These are phyloP conservation scores for Hypoxylon sp. DNA, from an alignment of 2,329 filamentous ascomycete genomes.

Conservation along the genomic window DNA sequence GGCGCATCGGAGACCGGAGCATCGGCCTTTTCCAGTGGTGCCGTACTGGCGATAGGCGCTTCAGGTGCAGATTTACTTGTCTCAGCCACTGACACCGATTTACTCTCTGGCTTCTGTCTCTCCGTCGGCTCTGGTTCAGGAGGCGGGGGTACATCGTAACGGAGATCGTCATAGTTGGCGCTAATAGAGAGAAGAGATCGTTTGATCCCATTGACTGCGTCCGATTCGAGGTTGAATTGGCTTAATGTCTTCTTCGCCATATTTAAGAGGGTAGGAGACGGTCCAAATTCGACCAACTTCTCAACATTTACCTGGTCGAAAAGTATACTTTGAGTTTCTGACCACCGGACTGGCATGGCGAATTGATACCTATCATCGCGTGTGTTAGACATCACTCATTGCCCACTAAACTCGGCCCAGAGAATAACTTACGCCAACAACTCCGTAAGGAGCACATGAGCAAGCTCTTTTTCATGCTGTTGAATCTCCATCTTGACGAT, in stretches of 20 bases:
- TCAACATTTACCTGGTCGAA: slow-evolving; percentile 41
- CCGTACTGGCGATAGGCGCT: slow-evolving; percentile 11
- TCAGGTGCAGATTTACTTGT: slow-evolving; percentile 10
- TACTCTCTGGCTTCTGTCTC: slow-evolving; percentile 12
- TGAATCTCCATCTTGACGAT: slow-evolving; percentile 32
- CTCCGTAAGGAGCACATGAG: slow-evolving; percentile 46
- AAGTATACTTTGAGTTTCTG: slow-evolving; percentile 43
- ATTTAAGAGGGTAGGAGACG: slow-evolving; percentile 42
- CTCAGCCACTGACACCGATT: neutral
- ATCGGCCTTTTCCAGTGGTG: slow-evolving; percentile 28
- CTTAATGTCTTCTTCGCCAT: slow-evolving; percentile 44
- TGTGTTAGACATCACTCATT: slow-evolving; percentile 12
- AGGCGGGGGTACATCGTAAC: slow-evolving; percentile 36
- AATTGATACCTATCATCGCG: slow-evolving; percentile 40
- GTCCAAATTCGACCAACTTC: slow-evolving; percentile 43
- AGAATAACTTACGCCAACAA: slow-evolving; percentile 38
- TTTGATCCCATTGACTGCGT: slow-evolving; percentile 43
- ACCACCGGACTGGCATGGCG: slow-evolving; percentile 45
- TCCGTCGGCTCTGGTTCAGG: slow-evolving; percentile 28
- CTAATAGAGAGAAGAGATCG: slow-evolving; percentile 43
- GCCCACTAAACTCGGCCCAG: neutral
- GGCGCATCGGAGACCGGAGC: slow-evolving; percentile 33
- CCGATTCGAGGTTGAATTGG: slow-evolving; percentile 42
- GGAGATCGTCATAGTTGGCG: slow-evolving; percentile 43
- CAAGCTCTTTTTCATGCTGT: slow-evolving; percentile 40